Percentiles rank a stretch among this genome's conserved stretches.
Evolutionary conservation across 73 alveolate species (phyloP).

Genomic region (Tetrahymena malaccensis): DNA sequence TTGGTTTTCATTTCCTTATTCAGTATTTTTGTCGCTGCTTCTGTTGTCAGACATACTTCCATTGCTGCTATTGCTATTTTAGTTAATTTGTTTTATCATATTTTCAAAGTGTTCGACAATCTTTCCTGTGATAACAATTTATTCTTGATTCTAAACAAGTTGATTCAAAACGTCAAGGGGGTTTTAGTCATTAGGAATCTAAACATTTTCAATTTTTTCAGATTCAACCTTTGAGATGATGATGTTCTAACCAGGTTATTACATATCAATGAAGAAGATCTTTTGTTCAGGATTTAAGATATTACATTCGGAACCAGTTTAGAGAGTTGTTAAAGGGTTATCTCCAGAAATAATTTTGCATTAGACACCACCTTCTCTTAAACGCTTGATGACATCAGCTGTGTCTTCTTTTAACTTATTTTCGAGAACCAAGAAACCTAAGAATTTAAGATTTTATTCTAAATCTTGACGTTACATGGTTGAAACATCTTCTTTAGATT

Average conservation of each 20-base stretch:
- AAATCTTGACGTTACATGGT: constrained; percentile 4
- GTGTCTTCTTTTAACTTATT: constrained; percentile 30
- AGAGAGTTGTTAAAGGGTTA: constrained; percentile 28
- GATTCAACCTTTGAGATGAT: not conserved
- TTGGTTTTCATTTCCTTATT: not conserved
- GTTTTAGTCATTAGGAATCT: not conserved
- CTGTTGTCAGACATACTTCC: not conserved
- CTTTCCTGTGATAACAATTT: not conserved
- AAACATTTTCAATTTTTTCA: not conserved
- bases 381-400: not conserved
- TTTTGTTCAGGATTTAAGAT: not conserved
- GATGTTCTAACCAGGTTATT: not conserved
- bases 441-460: constrained; percentile 14
- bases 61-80: not conserved
- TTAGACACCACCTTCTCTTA: constrained; percentile 7
- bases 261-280: constrained; percentile 2
- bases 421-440: constrained; percentile 34
- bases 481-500: not conserved
- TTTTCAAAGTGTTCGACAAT: not conserved
- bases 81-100: not conserved
- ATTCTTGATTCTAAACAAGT: not conserved
- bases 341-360: constrained; percentile 34
- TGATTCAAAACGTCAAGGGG: not conserved
- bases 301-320: constrained; percentile 11
- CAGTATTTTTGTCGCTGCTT: not conserved